Percentiles rank a stretch among this genome's conserved stretches.
These are phyloP conservation scores for Hypoxylon sp. DNA, from an alignment of 2,329 filamentous ascomycete species.

Conservation along the genomic window DNA sequence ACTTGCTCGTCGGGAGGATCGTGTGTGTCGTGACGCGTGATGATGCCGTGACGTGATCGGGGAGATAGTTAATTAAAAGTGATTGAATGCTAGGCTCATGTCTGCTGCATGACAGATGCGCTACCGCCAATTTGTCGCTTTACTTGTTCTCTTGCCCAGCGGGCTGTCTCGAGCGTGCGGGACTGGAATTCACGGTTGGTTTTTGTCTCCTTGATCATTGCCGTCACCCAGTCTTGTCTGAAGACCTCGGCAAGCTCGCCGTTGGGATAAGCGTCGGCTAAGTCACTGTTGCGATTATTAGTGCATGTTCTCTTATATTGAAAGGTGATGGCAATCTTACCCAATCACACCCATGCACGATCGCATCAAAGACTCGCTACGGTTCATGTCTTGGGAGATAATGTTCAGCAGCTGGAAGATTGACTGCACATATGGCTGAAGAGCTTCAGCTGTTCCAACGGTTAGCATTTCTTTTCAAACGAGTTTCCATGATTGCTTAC, in stretches of 20 bases:
- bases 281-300: conserved; percentile 72
- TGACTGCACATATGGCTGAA: conserved; percentile 82
- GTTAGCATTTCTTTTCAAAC: conserved; percentile 45
- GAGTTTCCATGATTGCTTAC: conserved; percentile 58
- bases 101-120: conserved; percentile 64
- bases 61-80: conserved; percentile 29
- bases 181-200: conserved; percentile 86
- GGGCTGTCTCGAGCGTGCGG: conserved; percentile 92
- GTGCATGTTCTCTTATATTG: background rate
- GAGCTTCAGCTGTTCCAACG: conserved; percentile 67
- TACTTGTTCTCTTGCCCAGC: conserved; percentile 97
- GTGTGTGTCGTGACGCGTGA: conserved; percentile 45
- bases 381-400: conserved; percentile 84
- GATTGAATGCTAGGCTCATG: conserved; percentile 51
- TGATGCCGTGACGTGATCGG: conserved; percentile 32
- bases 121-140: conserved; percentile 82
- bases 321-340: conserved; percentile 63
- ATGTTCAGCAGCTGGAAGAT: conserved; percentile 89
- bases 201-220: conserved; percentile 91
- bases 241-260: conserved; percentile 87
- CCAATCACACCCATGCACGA: conserved; percentile 98
- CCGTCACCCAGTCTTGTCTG: conserved; percentile 89
- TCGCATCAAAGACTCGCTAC: conserved; percentile 90
- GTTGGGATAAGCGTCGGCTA: conserved; percentile 92
- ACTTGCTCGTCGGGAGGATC: conserved; percentile 47